These are phyloP conservation scores for Osmozyma mogii DNA, from an alignment of 805 yeast genomes.

Conservation along the genomic window DNA sequence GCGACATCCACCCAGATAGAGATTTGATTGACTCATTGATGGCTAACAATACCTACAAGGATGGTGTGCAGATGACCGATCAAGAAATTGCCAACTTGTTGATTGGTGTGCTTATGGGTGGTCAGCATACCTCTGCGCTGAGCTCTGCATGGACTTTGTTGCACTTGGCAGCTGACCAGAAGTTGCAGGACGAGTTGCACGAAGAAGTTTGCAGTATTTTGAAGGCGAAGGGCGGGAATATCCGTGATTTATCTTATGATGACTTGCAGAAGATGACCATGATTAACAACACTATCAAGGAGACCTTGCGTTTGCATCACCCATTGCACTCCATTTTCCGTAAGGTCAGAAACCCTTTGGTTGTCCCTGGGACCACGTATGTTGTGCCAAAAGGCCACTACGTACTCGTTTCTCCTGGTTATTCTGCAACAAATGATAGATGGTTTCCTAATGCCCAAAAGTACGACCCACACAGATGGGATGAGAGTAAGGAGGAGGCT, in stretches of 20 bases:
- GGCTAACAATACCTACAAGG: conserved; percentile 79
- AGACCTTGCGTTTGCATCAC: conserved; percentile 91
- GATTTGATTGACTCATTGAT: conserved; percentile 86
- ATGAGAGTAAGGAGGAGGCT: conserved; percentile 19
- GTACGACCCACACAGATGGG: conserved; percentile 90
- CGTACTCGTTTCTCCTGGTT: conserved; percentile 92
- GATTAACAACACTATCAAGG: conserved; percentile 78
- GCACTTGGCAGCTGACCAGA: conserved; percentile 83
- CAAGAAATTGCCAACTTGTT: conserved; percentile 87
- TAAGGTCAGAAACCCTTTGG: conserved; percentile 70
- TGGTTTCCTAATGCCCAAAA: conserved; percentile 70
- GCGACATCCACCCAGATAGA: conserved; percentile 68
- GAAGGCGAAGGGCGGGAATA: conserved; percentile 28
- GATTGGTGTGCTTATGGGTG: conserved; percentile 97
- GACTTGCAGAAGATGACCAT: conserved; percentile 74
- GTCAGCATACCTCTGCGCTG: conserved; percentile 96
- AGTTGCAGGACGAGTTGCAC: conserved; percentile 73
- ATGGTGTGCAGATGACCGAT: conserved; percentile 91
- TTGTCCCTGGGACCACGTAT: conserved; percentile 69
- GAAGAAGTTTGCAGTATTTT: conserved; percentile 64
- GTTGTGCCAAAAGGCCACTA: conserved; percentile 86
- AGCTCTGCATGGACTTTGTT: conserved; percentile 93
- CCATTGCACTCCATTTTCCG: conserved; percentile 96
- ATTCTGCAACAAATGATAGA: conserved; percentile 65
- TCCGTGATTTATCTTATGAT: conserved; percentile 67